Conservation (phyloP, 2,329 filamentous ascomycete genomes). For the Colletotrichum truncatum region DNA sequence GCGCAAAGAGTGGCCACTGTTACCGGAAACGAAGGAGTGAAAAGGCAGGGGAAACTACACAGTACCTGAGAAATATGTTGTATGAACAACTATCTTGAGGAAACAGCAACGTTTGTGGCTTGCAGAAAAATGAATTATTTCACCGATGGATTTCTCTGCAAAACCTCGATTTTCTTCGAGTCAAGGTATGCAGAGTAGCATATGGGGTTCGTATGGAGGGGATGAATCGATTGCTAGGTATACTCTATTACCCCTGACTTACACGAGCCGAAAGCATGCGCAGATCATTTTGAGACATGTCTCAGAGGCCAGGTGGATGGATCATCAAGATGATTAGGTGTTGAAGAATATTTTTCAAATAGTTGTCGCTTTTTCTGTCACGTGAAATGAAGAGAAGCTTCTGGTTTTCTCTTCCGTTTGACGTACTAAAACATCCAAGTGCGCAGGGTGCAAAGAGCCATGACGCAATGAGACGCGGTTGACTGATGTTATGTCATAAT, state of each 20-base stretch:
- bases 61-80: too few relatives aligned
- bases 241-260: background rate
- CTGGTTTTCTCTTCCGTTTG: too few relatives aligned
- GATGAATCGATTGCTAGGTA: background rate
- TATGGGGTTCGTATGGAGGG: background rate
- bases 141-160: background rate
- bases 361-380: background rate
- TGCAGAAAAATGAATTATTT: background rate
- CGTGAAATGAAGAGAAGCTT: too few relatives aligned
- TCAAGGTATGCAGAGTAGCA: background rate
- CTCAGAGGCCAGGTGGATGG: background rate
- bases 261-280: slow-evolving; percentile 1
- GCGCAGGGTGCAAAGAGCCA: too few relatives aligned
- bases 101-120: background rate
- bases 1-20: background rate
- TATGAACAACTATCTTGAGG: background rate
- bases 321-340: background rate
- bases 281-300: background rate
- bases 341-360: background rate
- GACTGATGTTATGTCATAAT: too few relatives aligned
- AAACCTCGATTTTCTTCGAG: background rate
- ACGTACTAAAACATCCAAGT: too few relatives aligned
- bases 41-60: too few relatives aligned
- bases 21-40: background rate
- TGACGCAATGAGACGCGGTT: too few relatives aligned